These are phyloP conservation scores for Clarireedia paspali DNA, from an alignment of 2,329 filamentous ascomycete genomes.

Conservation along the genomic window DNA sequence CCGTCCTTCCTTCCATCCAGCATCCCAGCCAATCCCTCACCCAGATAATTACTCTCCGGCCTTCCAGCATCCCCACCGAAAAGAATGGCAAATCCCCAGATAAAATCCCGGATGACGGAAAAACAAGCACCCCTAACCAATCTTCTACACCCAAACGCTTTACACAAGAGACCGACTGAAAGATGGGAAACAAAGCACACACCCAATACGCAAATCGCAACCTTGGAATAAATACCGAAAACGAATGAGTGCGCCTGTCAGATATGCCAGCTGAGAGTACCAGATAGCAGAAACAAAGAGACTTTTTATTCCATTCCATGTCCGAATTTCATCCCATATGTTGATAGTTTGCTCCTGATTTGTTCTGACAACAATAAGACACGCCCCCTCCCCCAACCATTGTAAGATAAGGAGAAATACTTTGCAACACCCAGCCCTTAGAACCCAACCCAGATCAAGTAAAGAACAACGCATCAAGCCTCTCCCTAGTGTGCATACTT, in stretches of 20 bases:
- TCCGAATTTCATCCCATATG: not conserved
- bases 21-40: not conserved
- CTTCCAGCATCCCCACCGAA: not conserved
- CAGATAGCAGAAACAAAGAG: not conserved
- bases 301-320: not conserved
- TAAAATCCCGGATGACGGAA: not conserved
- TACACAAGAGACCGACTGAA: not conserved
- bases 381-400: not conserved
- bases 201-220: not conserved
- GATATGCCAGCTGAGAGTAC: not conserved
- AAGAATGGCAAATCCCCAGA: not conserved
- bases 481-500: not conserved
- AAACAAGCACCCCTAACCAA: not conserved
- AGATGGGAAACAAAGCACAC: not conserved
- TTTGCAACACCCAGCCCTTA: not conserved
- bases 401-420: not conserved
- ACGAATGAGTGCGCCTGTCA: not conserved
- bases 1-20: not conserved
- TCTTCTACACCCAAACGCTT: not conserved
- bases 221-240: not conserved
- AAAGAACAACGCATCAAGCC: not conserved
- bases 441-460: not conserved
- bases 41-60: not conserved
- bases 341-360: not conserved
- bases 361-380: not conserved